A percentile compares a stretch with the other conserved stretches of the same genome.
These are phyloP conservation scores for Saturnispora serradocipensis DNA, from an alignment of 805 yeast genomes.

Conservation along the genomic window DNA sequence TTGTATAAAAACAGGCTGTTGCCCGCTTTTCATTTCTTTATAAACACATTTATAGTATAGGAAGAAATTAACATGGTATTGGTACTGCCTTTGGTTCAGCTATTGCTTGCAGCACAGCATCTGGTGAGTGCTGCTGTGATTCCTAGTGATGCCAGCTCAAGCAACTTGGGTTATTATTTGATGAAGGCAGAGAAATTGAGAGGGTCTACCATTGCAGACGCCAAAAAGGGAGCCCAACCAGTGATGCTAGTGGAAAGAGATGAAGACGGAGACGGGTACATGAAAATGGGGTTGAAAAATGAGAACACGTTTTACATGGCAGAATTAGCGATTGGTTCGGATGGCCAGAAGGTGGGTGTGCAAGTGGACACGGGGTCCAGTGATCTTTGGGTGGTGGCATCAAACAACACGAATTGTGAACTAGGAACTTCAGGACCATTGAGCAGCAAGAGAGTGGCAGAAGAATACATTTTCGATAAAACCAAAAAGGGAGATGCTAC, in stretches of 20 bases:
- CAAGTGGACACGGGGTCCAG: conserved; percentile 69
- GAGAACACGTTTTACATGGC: conserved; percentile 37
- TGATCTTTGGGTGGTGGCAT: conserved; percentile 57
- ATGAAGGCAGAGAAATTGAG: conserved; percentile 16
- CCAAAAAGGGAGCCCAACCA: conserved; percentile 13
- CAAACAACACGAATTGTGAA: conserved; percentile 39
- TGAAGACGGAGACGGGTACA: conserved; percentile 19
- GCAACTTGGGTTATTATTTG: conserved; percentile 12
- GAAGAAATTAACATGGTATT: neutral
- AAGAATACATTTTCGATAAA: conserved; percentile 2
- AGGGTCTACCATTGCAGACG: conserved; percentile 5
- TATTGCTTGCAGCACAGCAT: neutral
- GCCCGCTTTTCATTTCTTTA: no score
- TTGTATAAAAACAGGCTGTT: no score
- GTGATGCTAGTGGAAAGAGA: conserved; percentile 19
- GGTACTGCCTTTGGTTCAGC: neutral
- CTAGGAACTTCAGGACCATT: conserved; percentile 11
- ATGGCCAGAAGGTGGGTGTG: conserved; percentile 44
- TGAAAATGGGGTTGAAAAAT: conserved; percentile 30
- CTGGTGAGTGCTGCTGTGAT: neutral
- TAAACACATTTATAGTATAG: neutral
- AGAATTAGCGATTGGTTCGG: conserved; percentile 45
- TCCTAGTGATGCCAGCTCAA: neutral
- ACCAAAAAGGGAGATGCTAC: neutral
- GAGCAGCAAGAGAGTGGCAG: conserved; percentile 3